phyloP scores from a whole-genome alignment of 1,284 basidiomycete species.

The Coniferiporia sulphurascens region DNA sequence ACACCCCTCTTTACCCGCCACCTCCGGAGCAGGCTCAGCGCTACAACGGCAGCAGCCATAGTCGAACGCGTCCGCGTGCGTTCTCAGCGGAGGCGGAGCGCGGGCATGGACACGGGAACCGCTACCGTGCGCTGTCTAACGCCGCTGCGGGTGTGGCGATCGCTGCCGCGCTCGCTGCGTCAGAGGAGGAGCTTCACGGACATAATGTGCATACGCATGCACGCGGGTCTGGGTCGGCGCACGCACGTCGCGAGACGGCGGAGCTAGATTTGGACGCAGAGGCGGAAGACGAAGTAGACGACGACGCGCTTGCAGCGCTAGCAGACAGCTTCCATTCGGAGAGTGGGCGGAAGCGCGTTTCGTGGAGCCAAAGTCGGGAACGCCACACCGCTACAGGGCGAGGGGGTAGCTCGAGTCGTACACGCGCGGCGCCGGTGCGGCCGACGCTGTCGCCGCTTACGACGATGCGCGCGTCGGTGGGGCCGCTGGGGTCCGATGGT shows the following conservation, averaged over 20 bases:
- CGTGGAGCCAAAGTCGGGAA: slow-evolving; percentile 68
- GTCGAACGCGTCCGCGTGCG: slow-evolving; percentile 21
- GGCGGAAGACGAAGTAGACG: slow-evolving; percentile 47
- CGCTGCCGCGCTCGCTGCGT: slow-evolving; percentile 58
- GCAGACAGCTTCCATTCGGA: slow-evolving; percentile 73
- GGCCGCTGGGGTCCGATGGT: background rate
- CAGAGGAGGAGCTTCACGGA: slow-evolving; percentile 37
- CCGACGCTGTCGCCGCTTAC: slow-evolving; percentile 5
- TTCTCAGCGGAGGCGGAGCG: slow-evolving; percentile 12
- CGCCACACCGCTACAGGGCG: slow-evolving; percentile 24
- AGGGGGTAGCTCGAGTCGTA: slow-evolving; percentile 14
- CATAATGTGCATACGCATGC: background rate
- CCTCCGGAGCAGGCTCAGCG: slow-evolving; percentile 37
- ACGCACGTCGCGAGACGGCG: slow-evolving; percentile 22
- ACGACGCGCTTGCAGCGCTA: slow-evolving; percentile 48
- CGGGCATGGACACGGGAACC: slow-evolving; percentile 39
- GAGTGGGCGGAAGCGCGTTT: slow-evolving; percentile 51
- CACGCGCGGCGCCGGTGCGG: too few relatives aligned
- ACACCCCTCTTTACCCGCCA: too few relatives aligned
- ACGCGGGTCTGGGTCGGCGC: too few relatives aligned
- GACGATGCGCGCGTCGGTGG: slow-evolving; percentile 2
- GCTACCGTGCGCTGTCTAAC: slow-evolving; percentile 62
- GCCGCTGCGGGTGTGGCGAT: slow-evolving; percentile 66
- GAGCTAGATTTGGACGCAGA: slow-evolving; percentile 20
- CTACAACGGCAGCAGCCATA: too few relatives aligned